Evolutionary conservation across 495 filamentous ascomycete genomes (phyloP).

Genomic region (Xylaria telfairii): DNA sequence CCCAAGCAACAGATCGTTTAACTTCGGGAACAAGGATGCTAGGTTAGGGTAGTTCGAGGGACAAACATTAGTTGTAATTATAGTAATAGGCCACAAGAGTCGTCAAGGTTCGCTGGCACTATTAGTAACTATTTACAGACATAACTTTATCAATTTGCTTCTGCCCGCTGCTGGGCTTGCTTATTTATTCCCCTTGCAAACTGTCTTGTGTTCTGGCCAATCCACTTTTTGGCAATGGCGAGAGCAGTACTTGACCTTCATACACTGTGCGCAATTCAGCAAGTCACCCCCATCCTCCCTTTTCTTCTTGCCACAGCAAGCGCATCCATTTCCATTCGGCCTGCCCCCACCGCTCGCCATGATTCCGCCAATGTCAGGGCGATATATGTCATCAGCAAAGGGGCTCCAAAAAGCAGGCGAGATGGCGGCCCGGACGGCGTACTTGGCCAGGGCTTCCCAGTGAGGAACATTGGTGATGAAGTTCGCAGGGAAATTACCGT

Average conservation of each 20-base stretch:
- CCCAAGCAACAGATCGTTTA: too few species aligned
- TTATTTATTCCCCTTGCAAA: background rate
- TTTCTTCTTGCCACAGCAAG: background rate
- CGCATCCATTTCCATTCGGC: background rate
- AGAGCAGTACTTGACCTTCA: slow-evolving; percentile 41
- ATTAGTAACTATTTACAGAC: background rate
- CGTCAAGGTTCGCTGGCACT: too few species aligned
- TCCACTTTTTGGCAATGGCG: slow-evolving; percentile 41
- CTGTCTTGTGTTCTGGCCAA: slow-evolving; percentile 38
- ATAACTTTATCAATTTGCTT: background rate
- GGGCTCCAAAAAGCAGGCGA: slow-evolving; percentile 41
- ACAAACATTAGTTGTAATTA: too few species aligned
- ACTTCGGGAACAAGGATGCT: too few species aligned
- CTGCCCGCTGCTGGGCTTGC: background rate
- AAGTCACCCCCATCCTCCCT: slow-evolving; percentile 21
- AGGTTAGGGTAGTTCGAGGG: too few species aligned
- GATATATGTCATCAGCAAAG: slow-evolving; percentile 36
- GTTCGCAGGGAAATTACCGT: slow-evolving; percentile 40
- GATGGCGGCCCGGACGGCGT: slow-evolving; percentile 43
- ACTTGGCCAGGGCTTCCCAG: slow-evolving; percentile 36
- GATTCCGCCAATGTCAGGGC: background rate
- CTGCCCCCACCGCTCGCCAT: background rate
- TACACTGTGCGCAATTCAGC: slow-evolving; percentile 36
- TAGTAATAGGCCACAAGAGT: too few species aligned
- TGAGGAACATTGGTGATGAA: slow-evolving; percentile 33